Percentiles rank a stretch among this genome's conserved stretches.
Evolutionary conservation across 345 rosid species (phyloP).

Genomic region (Eutrema japonicum): DNA sequence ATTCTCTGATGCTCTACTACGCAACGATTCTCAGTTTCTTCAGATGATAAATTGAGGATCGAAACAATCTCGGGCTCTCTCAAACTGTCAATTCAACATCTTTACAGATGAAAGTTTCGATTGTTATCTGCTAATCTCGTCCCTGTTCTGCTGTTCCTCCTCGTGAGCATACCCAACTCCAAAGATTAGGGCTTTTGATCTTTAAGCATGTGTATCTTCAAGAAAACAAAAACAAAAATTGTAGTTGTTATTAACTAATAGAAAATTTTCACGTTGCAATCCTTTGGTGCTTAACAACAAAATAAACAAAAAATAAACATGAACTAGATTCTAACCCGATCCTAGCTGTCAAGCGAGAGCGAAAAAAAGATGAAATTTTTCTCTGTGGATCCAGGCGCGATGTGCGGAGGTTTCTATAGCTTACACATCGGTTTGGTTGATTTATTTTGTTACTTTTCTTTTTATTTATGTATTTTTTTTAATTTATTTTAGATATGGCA

Average conservation of each 20-base stretch:
- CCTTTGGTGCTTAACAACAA: neutral
- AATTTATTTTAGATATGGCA: no score
- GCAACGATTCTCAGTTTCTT: neutral
- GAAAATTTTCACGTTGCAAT: neutral
- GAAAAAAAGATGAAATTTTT: no score
- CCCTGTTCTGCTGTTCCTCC: neutral
- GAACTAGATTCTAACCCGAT: no score
- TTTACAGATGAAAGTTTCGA: neutral
- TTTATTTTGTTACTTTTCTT: no score
- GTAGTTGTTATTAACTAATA: neutral
- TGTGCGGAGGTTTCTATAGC: no score
- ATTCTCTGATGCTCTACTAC: slow-evolving; percentile 34
- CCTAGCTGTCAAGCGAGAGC: no score
- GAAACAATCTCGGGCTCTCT: slow-evolving; percentile 4
- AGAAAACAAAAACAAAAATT: neutral
- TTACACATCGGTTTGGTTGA: no score
- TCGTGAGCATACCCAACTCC: neutral
- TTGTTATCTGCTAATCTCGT: neutral
- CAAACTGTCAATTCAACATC: neutral
- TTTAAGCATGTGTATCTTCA: neutral
- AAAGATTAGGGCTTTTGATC: neutral
- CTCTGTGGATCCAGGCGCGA: no score
- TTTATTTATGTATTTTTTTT: no score
- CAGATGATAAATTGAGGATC: neutral
- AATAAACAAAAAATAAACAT: no score